These are phyloP conservation scores for Hortaea werneckii DNA, from an alignment of 2,329 filamentous ascomycete genomes.

Conservation along the genomic window DNA sequence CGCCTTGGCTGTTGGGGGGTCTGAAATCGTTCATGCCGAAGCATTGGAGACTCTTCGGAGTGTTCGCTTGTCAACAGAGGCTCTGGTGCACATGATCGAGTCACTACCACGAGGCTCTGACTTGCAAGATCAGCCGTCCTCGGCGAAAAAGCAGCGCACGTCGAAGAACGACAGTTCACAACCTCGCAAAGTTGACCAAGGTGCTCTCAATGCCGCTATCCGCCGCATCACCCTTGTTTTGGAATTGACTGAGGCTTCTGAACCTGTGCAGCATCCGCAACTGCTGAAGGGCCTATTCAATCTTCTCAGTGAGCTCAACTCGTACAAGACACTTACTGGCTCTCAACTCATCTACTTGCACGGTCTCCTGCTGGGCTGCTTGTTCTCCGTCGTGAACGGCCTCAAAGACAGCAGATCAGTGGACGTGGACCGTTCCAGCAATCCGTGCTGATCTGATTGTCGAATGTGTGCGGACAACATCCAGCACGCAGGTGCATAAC, in stretches of 20 bases:
- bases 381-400: slow-evolving; percentile 73
- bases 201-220: slow-evolving; percentile 57
- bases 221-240: slow-evolving; percentile 76
- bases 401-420: slow-evolving; percentile 43
- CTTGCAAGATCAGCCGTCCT: slow-evolving; percentile 59
- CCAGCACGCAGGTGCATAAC: slow-evolving; percentile 89
- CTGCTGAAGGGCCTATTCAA: slow-evolving; percentile 73
- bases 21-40: slow-evolving; percentile 38
- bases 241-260: slow-evolving; percentile 75
- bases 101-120: slow-evolving; percentile 64
- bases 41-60: slow-evolving; percentile 63
- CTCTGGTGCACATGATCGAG: slow-evolving; percentile 62
- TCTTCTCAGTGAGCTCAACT: slow-evolving; percentile 75
- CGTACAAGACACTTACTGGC: slow-evolving; percentile 68
- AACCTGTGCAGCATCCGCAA: slow-evolving; percentile 63
- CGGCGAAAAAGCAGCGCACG: slow-evolving; percentile 68
- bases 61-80: slow-evolving; percentile 62
- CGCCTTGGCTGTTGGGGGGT: slow-evolving; percentile 37
- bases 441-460: slow-evolving; percentile 86
- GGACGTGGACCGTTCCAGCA: slow-evolving; percentile 62
- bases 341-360: slow-evolving; percentile 88
- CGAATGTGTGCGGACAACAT: slow-evolving; percentile 84
- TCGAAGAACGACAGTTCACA: slow-evolving; percentile 57
- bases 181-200: slow-evolving; percentile 51
- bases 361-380: slow-evolving; percentile 68